Conservation (phyloP, 2,329 filamentous ascomycete genomes). For the Colletotrichum tofieldiae region DNA sequence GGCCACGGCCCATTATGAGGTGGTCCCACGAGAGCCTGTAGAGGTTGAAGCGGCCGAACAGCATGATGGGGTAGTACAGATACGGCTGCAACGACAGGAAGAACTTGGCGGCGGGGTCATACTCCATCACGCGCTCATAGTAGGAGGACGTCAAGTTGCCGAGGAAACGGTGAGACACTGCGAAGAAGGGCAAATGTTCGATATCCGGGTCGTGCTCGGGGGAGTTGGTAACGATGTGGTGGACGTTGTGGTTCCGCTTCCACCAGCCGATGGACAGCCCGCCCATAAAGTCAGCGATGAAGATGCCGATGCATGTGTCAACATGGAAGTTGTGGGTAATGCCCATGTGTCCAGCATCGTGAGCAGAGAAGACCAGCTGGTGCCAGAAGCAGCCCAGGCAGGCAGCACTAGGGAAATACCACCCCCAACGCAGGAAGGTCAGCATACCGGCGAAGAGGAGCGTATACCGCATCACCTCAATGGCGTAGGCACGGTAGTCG, state of each 20-base stretch:
- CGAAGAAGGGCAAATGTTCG: constrained; percentile 90
- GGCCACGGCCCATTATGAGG: constrained; percentile 78
- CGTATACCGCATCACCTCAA: constrained; percentile 82
- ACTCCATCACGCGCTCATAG: constrained; percentile 85
- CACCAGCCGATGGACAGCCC: constrained; percentile 96
- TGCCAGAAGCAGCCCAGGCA: constrained; percentile 93
- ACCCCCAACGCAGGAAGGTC: constrained; percentile 72
- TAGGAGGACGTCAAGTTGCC: constrained; percentile 82
- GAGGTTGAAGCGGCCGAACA: constrained; percentile 89
- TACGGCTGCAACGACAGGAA: constrained; percentile 83
- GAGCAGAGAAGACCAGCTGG: constrained; percentile 92
- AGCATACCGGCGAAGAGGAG: constrained; percentile 76
- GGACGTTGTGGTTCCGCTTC: constrained; percentile 96
- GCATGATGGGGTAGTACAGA: constrained; percentile 86
- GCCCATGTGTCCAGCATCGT: constrained; percentile 97
- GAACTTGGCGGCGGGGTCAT: constrained; percentile 81
- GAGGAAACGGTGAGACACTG: constrained; percentile 86
- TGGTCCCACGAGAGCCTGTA: constrained; percentile 87
- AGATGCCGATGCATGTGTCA: constrained; percentile 89
- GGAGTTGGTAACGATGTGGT: constrained; percentile 95
- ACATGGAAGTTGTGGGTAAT: constrained; percentile 92
- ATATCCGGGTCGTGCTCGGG: constrained; percentile 98
- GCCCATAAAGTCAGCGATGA: constrained; percentile 91
- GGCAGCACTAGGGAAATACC: constrained; percentile 79
- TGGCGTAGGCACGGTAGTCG: constrained; percentile 84